Evolutionary conservation across 2,329 filamentous ascomycete species (phyloP), one percentile per base, ranked within the genome.

Genomic region (Leptodontidium sp.): DNA sequence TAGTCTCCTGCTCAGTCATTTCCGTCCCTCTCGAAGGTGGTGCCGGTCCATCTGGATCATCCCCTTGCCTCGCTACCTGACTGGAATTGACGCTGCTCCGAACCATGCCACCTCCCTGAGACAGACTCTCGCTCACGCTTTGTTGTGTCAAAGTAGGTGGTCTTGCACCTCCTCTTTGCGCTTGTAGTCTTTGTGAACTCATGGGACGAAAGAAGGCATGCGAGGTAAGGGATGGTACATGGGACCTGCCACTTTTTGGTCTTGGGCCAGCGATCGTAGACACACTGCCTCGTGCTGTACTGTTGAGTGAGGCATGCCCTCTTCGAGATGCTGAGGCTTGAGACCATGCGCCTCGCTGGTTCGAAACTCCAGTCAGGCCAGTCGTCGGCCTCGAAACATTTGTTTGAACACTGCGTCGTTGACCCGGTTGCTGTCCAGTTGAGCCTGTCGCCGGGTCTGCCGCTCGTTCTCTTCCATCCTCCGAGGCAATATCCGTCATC

Each of bases 201-300:
- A 99, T 97, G 49, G 96, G 96, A 26, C 91, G 91, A 78, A 97
- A 97, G 82, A 99, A 98, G 65, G 93, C 95, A 77, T 95, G 92
- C 17, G 93, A 94, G 2, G 93, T 91, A 64, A 99, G 83, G 1
- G 92, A 94, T 1, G 96, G 94, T 24, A 97, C 94, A 84, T 99
- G 96, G 52, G 93, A 96, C 77, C 91, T 88, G 78, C 91, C 94
- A 73, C 90, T 95, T 17, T 84, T 85, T 64, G 84, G 91, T 72
- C 86, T 86, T 73, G 80, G 88, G 78, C 79, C 85, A 40, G 72
- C 69, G 21, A 79, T 81, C 45, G 83, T 81, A 38, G 79, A 81
- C 35, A 82, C 71, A 74, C 84, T 79, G 69, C 71, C 70, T 63
- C 75, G 64, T 47, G 72, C 68, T 29, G 69, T 66, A 35, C 64